Evolutionary conservation across 371 early-diverging fungal genomes (phyloP).

Genomic region (Massospora cicadina): DNA sequence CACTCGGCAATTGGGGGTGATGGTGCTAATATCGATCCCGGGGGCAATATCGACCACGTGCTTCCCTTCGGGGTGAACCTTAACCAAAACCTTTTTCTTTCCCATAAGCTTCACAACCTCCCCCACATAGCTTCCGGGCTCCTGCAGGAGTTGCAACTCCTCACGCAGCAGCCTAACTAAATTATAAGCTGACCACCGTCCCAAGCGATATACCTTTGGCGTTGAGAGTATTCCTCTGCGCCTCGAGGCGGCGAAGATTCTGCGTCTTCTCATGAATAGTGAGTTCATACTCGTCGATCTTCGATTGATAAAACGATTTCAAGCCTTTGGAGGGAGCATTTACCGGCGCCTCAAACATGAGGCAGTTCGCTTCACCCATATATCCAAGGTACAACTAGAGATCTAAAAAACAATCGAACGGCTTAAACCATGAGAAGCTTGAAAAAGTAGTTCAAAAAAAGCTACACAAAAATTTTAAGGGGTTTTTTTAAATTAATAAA

Average conservation of each 20-base stretch:
- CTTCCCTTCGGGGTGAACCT: slow-evolving; percentile 99
- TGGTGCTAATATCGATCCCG: slow-evolving; percentile 75
- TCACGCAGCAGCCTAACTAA: slow-evolving; percentile 94
- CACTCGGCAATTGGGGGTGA: slow-evolving; percentile 93
- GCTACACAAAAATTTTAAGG: too few species aligned
- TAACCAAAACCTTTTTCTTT: slow-evolving; percentile 96
- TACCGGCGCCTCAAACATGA: not conserved
- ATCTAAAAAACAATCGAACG: too few species aligned
- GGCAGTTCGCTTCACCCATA: not conserved
- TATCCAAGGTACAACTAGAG: too few species aligned
- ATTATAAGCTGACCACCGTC: not conserved
- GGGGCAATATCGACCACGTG: slow-evolving; percentile 91
- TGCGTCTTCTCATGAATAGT: slow-evolving; percentile 77
- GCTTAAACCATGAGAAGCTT: too few species aligned
- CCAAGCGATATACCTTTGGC: slow-evolving; percentile 49
- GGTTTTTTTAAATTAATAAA: too few species aligned
- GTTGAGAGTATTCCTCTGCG: slow-evolving; percentile 94
- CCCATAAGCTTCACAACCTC: slow-evolving; percentile 99
- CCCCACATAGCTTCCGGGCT: slow-evolving; percentile 95
- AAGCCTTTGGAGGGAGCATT: not conserved
- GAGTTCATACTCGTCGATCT: slow-evolving; percentile 78
- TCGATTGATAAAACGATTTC: slow-evolving; percentile 48
- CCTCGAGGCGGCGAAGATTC: slow-evolving; percentile 93
- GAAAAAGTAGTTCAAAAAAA: too few species aligned
- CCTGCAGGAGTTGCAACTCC: slow-evolving; percentile 94